Conservation (phyloP, 164 flowering plant genomes). For the Litsea cubeba region DNA sequence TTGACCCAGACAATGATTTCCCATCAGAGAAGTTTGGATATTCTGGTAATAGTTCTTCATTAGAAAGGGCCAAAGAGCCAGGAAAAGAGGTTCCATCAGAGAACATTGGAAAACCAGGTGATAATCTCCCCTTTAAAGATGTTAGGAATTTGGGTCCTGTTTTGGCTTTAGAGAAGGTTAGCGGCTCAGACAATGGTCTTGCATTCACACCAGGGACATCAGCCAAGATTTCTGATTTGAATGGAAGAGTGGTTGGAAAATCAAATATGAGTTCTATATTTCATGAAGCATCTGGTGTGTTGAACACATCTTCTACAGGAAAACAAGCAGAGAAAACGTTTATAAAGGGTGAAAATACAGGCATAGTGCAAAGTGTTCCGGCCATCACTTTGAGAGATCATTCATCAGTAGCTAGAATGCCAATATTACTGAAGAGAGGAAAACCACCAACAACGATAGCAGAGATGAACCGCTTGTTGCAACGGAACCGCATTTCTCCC, state of each 20-base stretch:
- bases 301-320: conserved; percentile 2
- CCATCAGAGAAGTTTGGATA: conserved; percentile 11
- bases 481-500: conserved; percentile 1
- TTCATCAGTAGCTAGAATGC: neutral
- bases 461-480: conserved; percentile 3
- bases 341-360: neutral
- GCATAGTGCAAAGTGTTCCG: conserved; percentile 3
- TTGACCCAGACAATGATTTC: conserved; percentile 12
- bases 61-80: conserved; percentile 18
- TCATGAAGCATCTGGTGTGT: neutral
- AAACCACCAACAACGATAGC: conserved; percentile 4
- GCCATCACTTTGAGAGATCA: conserved; percentile 3
- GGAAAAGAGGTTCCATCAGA: conserved; percentile 15
- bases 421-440: conserved; percentile 6
- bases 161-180: conserved; percentile 16
- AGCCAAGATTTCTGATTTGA: conserved; percentile 14
- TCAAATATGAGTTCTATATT: conserved; percentile 7
- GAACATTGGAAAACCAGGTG: conserved; percentile 24
- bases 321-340: conserved; percentile 1
- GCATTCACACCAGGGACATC: conserved; percentile 9
- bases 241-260: conserved; percentile 9
- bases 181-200: conserved; percentile 10
- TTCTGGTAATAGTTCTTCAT: conserved; percentile 15
- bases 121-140: neutral
- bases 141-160: conserved; percentile 6